Evolutionary conservation across 2,329 filamentous ascomycete genomes (phyloP), one percentile per base, ranked within the genome.

Genomic region (Dactylonectria macrodidyma): DNA sequence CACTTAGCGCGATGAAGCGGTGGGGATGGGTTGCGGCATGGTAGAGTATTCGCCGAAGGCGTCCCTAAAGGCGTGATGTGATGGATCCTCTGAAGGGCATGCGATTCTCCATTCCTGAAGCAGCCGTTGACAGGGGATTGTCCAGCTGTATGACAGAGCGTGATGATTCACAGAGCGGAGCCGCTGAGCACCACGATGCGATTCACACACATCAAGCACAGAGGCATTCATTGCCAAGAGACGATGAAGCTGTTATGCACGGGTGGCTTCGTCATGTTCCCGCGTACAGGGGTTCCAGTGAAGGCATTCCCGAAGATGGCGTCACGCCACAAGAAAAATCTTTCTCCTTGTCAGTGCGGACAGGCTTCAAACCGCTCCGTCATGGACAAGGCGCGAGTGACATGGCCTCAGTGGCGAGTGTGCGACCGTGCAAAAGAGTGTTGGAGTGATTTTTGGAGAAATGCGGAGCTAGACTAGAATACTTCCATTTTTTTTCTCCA

Each of bases 91-190:
- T 57, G n/a, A 34, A 59, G 47, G 44, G 22, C 30, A 64, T 30
- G 41, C 30, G 24, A 19, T 33, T 34, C 19, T 34, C 41, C 34
- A 24, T 36, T 60, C 30, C 36, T 11, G 19, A 19, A 19, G 24
- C 12, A 7, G 19, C 14, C 26, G 30, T 57, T 19, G 38, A 61
- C 57, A 61, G 57, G 51, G 62, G 34, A n/a, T 4, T 5, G 26
- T 34, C 26, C 19, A 36, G 30, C 63, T 61, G 22, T 61, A 46
- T 66, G 63, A 66, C 63, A 66, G 58, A 58, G 52, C 5, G 47
- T 51, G 51, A 66, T 66, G 63, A 66, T 62, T 66, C 63, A 66
- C 52, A 58, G 30, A 46, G 63, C 63, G 63, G 63, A 61, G 34
- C 47, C 36, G 30, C 36, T 54, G 62, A 65, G 14, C 3, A 44